phyloP scores from a whole-genome alignment of 805 yeast genomes.

The Kodamaea kakaduensis region DNA sequence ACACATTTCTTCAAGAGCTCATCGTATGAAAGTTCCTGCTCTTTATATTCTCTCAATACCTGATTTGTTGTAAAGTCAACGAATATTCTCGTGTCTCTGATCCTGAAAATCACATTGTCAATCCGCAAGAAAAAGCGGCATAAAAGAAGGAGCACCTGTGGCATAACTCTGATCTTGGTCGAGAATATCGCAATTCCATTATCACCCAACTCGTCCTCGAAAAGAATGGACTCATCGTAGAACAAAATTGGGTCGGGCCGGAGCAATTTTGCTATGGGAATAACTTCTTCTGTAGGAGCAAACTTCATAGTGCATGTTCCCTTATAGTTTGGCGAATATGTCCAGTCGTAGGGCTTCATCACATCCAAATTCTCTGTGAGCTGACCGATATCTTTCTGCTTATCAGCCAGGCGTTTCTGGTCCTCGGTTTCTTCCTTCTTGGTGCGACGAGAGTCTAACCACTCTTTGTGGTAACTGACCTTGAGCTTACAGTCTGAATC shows the following conservation, averaged over 20 bases:
- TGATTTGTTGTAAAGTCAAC: constrained; percentile 65
- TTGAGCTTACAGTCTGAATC: constrained; percentile 34
- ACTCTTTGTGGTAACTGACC: constrained; percentile 84
- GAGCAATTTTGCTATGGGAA: constrained; percentile 70
- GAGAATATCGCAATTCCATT: constrained; percentile 82
- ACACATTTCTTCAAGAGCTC: constrained; percentile 25
- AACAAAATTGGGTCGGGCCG: constrained; percentile 82
- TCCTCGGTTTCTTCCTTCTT: constrained; percentile 21
- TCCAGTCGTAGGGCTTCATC: constrained; percentile 92
- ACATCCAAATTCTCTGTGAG: constrained; percentile 46
- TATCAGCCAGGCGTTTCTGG: constrained; percentile 21
- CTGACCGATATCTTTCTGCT: constrained; percentile 33
- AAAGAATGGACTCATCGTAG: constrained; percentile 83
- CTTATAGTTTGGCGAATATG: constrained; percentile 75
- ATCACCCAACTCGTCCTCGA: constrained; percentile 95
- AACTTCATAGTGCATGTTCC: constrained; percentile 48
- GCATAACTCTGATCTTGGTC: constrained; percentile 87
- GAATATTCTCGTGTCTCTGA: constrained; percentile 80
- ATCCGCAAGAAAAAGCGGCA: constrained; percentile 81
- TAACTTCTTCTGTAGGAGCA: constrained; percentile 20
- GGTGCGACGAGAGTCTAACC: constrained; percentile 48
- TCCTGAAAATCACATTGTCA: constrained; percentile 81
- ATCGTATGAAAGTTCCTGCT: constrained; percentile 42
- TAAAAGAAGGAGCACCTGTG: constrained; percentile 65
- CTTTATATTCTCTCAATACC: constrained; percentile 74